Evolutionary conservation across 2,329 filamentous ascomycete species (phyloP), one percentile per base, ranked within the genome.

Genomic region (Colletotrichum paranaense): DNA sequence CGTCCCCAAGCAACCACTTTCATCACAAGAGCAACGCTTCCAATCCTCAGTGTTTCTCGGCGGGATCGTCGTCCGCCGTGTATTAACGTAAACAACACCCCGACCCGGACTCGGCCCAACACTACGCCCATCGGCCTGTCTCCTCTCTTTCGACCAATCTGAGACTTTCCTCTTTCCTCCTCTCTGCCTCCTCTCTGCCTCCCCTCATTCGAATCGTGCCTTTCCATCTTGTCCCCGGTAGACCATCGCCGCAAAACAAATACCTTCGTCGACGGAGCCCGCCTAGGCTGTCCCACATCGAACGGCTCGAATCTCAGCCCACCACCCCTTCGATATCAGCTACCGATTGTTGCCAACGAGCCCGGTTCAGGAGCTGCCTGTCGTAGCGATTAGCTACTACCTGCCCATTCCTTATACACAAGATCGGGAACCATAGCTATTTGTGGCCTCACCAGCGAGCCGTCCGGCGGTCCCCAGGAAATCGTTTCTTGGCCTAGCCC

Each of bases 41-140:
- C 64, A 66, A 19, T 22, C 19, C 42, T 22, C 42, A 49, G 26
- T 49, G 19, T 32, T 32, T 35, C 53, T 35, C 32, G 35, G 19
- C 26, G 19, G 35, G 53, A 32, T 28, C 52, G 30, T 63, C 52
- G 52, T 26, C 32, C 35, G 16, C 52, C 22, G 38, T n/a, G n/a
- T 53, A 55, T 53, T 19, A 67, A 32, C 57, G 52, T 70, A 71
- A 67, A 67, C 68, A 71, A 49, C 22, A 67, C 38, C 32, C 52
- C 46, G 22, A 11, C 49, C 35, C 35, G 12, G 42, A 71, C 49
- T 49, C 46, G 12, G 14, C 56, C 32, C 22, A 35, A 62, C 63
- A 57, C 46, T 56, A 62, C 62, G 32, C 55, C 55, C 32, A 52
- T 46, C 24, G 32, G 38, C 38, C 14, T 42, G 38, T 42, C 38